A percentile compares a stretch with the other conserved stretches of the same genome.
Evolutionary conservation across 192 early-diverging fungal genomes (phyloP).

Genomic region (Umbelopsis sp.): DNA sequence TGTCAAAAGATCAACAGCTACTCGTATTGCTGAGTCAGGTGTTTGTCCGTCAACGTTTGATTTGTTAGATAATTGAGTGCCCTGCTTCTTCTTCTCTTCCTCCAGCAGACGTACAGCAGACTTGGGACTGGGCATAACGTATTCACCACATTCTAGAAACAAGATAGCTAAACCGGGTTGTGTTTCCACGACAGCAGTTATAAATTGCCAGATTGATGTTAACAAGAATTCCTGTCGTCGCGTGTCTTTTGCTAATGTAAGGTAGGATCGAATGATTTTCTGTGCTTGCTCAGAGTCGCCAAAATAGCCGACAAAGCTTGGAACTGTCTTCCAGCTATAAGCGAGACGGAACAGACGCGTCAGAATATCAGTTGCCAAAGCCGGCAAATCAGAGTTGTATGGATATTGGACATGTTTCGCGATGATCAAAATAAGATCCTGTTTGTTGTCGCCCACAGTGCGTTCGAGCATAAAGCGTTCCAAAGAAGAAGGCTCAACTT

Average conservation of each 20-base stretch:
- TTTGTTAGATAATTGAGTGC: constrained; percentile 10
- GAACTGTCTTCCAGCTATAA: constrained; percentile 40
- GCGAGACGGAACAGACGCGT: constrained; percentile 44
- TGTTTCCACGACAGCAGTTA: constrained; percentile 45
- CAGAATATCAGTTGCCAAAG: constrained; percentile 48
- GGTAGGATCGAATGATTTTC: constrained; percentile 29
- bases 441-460: constrained; percentile 37
- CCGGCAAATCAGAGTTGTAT: constrained; percentile 36
- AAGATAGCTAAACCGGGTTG: constrained; percentile 48
- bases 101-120: constrained; percentile 28
- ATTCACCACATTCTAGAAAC: constrained; percentile 36
- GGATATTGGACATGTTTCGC: constrained; percentile 41
- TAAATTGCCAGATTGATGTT: constrained; percentile 50
- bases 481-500: constrained; percentile 40
- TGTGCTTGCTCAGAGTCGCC: constrained; percentile 48
- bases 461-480: constrained; percentile 52
- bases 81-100: constrained; percentile 32
- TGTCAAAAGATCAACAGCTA: constrained; percentile 44
- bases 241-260: constrained; percentile 25
- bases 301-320: constrained; percentile 51
- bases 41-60: background rate
- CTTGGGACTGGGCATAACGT: constrained; percentile 39
- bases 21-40: constrained; percentile 40
- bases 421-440: constrained; percentile 42
- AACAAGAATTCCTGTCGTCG: constrained; percentile 25